phyloP scores from a whole-genome alignment of 768 basidiomycete species.

The button mushroom (Agaricus bisporus) region DNA sequence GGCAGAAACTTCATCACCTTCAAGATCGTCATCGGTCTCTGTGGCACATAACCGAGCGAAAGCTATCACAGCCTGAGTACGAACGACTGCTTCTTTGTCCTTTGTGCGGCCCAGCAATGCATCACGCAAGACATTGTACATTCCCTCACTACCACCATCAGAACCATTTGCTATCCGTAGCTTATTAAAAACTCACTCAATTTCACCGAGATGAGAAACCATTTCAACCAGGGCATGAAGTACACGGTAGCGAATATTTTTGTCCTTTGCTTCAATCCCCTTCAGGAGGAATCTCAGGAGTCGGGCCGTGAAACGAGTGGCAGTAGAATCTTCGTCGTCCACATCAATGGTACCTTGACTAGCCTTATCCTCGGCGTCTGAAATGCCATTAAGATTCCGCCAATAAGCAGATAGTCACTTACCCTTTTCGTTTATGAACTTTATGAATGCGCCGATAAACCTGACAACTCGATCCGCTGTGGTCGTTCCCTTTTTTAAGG shows the following conservation, averaged over 20 bases:
- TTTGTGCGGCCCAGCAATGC: slow-evolving; percentile 64
- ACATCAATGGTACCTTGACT: slow-evolving; percentile 22
- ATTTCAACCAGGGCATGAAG: slow-evolving; percentile 74
- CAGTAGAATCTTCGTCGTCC: slow-evolving; percentile 35
- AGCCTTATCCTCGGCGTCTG: slow-evolving; percentile 34
- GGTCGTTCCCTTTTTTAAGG: slow-evolving; percentile 73
- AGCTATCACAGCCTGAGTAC: slow-evolving; percentile 75
- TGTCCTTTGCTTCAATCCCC: slow-evolving; percentile 85
- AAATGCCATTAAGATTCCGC: not conserved
- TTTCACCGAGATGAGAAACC: slow-evolving; percentile 72
- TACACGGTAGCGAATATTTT: slow-evolving; percentile 75
- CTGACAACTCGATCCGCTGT: slow-evolving; percentile 76
- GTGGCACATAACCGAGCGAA: slow-evolving; percentile 70
- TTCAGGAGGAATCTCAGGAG: slow-evolving; percentile 64
- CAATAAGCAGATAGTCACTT: slow-evolving; percentile 13
- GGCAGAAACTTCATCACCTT: slow-evolving; percentile 43
- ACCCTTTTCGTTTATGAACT: slow-evolving; percentile 76
- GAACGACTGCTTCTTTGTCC: slow-evolving; percentile 75
- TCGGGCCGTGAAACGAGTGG: slow-evolving; percentile 59
- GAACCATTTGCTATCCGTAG: not conserved
- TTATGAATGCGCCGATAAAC: slow-evolving; percentile 76
- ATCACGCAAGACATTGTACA: slow-evolving; percentile 56
- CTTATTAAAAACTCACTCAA: slow-evolving; percentile 62
- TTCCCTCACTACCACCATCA: slow-evolving; percentile 54
- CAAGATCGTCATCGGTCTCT: slow-evolving; percentile 55